Percentiles rank a stretch among this genome's conserved stretches.
Conservation (phyloP, 148 eudicot species). For the Arbutus unedo region DNA sequence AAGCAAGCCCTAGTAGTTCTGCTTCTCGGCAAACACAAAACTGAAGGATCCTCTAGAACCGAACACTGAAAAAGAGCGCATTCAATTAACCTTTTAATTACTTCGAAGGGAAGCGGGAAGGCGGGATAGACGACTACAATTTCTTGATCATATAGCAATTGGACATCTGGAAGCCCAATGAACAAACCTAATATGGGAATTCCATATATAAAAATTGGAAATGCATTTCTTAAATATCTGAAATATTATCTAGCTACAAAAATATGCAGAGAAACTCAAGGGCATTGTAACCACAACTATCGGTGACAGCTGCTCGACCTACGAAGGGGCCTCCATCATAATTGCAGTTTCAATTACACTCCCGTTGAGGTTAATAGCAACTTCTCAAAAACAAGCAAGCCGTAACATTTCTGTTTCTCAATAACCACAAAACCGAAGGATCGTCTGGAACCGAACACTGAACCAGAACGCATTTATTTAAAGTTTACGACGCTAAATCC, state of each 20-base stretch:
- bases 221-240: neutral
- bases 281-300: neutral
- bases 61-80: neutral
- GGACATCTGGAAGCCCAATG: neutral
- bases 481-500: no score
- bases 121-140: neutral
- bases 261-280: neutral
- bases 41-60: neutral
- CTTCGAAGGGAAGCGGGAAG: no score
- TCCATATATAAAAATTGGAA: neutral
- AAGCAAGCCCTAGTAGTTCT: neutral
- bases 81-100: neutral
- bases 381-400: neutral
- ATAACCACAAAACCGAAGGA: no score
- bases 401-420: neutral
- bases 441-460: neutral
- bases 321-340: neutral
- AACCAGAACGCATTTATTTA: neutral
- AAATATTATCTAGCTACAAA: neutral
- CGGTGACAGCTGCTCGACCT: neutral
- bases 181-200: neutral
- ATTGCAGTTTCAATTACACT: neutral
- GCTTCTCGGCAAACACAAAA: neutral
- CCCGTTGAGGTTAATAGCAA: neutral
- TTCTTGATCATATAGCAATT: neutral